Evolutionary conservation across 129 eudicot species (phyloP).

Genomic region (Lactuca saligna): DNA sequence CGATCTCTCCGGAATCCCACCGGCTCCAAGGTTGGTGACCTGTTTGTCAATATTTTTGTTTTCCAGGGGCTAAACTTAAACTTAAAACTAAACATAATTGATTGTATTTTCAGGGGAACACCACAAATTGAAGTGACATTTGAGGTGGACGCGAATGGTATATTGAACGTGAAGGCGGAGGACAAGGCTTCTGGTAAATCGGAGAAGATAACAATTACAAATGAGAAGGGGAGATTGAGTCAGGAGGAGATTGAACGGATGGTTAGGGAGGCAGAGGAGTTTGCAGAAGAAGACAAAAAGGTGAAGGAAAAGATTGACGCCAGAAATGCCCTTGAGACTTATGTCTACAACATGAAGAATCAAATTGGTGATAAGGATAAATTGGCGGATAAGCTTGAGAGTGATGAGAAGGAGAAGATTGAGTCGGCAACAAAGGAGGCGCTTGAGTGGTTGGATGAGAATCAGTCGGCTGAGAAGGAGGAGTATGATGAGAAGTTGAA

Average conservation of each 20-base stretch:
- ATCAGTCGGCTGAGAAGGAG: constrained; percentile 78
- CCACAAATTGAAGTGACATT: constrained; percentile 89
- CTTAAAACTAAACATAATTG: not conserved
- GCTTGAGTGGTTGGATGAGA: constrained; percentile 83
- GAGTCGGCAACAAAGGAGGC: constrained; percentile 77
- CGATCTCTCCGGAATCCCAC: constrained; percentile 78
- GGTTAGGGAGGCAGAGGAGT: constrained; percentile 82
- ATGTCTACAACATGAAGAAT: constrained; percentile 74
- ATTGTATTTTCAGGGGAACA: constrained; percentile 49
- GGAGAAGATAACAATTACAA: constrained; percentile 76
- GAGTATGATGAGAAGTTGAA: constrained; percentile 81
- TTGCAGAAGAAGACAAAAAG: constrained; percentile 84
- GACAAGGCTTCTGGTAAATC: constrained; percentile 72
- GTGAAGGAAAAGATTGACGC: constrained; percentile 76
- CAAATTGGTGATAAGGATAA: constrained; percentile 73
- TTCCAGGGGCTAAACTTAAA: not conserved
- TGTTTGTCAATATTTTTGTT: not conserved
- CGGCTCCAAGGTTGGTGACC: constrained; percentile 72
- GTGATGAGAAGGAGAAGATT: constrained; percentile 77
- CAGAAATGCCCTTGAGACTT: constrained; percentile 70
- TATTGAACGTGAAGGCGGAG: constrained; percentile 76
- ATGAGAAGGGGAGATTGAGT: constrained; percentile 79
- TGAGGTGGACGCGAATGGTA: constrained; percentile 85
- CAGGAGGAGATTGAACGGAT: constrained; percentile 82
- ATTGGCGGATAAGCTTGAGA: constrained; percentile 63